phyloP scores from a whole-genome alignment of 2,329 filamentous ascomycete species.

The Aspergillus niger region DNA sequence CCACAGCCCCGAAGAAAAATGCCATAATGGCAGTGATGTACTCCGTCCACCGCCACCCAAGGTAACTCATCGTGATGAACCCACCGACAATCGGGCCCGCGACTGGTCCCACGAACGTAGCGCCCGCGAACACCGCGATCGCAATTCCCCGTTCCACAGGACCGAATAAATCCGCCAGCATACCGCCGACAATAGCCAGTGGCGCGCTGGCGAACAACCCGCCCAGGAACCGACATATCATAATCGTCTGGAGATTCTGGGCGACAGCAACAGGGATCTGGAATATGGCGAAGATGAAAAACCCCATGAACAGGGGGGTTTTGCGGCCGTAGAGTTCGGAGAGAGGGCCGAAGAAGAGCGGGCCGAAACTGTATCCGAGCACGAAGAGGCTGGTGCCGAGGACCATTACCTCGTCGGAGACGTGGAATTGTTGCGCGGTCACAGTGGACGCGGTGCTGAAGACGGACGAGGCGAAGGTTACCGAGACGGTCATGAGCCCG shows the following conservation, averaged over 20 bases:
- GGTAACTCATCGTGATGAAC: slow-evolving; percentile 52
- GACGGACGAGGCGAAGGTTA: slow-evolving; percentile 52
- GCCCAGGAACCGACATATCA: slow-evolving; percentile 56
- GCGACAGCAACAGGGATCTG: slow-evolving; percentile 57
- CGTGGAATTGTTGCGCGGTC: slow-evolving; percentile 47
- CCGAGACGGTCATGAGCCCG: slow-evolving; percentile 48
- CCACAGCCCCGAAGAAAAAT: slow-evolving; percentile 45
- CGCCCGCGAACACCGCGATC: slow-evolving; percentile 47
- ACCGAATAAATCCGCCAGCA: slow-evolving; percentile 53
- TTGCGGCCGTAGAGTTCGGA: slow-evolving; percentile 54
- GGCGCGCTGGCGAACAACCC: slow-evolving; percentile 55
- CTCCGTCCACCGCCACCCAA: slow-evolving; percentile 62
- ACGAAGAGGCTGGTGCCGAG: slow-evolving; percentile 55
- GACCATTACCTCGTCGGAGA: slow-evolving; percentile 52
- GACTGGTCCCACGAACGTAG: slow-evolving; percentile 54
- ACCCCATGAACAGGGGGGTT: slow-evolving; percentile 50
- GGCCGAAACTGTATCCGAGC: slow-evolving; percentile 45
- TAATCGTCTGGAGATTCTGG: slow-evolving; percentile 53
- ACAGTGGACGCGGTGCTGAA: slow-evolving; percentile 47
- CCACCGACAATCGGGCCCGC: slow-evolving; percentile 54
- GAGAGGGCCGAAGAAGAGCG: slow-evolving; percentile 44
- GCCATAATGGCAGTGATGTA: slow-evolving; percentile 58
- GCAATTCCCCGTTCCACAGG: slow-evolving; percentile 52
- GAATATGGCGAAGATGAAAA: slow-evolving; percentile 52
- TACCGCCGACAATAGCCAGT: slow-evolving; percentile 54